Evolutionary conservation across 2,329 filamentous ascomycete species (phyloP).

Genomic region (Xylaria sp.): DNA sequence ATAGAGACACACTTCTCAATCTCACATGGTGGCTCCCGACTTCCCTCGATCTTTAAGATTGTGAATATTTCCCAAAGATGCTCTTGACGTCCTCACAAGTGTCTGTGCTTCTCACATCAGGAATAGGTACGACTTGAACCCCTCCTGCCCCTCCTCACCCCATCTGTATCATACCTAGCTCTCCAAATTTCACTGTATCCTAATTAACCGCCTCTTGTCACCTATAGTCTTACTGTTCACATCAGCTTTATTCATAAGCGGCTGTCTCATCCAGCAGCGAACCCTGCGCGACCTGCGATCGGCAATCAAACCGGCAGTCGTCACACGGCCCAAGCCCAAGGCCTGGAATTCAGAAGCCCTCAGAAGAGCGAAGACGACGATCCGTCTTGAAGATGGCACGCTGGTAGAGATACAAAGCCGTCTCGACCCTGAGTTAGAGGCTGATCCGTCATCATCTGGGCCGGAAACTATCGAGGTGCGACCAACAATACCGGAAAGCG

Average conservation of each 20-base stretch:
- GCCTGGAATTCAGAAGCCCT: slow-evolving; percentile 50
- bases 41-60: not conserved
- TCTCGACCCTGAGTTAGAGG: slow-evolving; percentile 48
- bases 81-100: slow-evolving; percentile 78
- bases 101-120: slow-evolving; percentile 72
- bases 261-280: slow-evolving; percentile 88
- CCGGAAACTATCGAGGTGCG: slow-evolving; percentile 52
- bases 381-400: slow-evolving; percentile 60
- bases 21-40: slow-evolving; percentile 1
- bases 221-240: slow-evolving; percentile 78
- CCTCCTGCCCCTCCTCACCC: not conserved
- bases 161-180: not conserved
- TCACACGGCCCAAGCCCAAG: slow-evolving; percentile 60
- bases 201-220: slow-evolving; percentile 40
- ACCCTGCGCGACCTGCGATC: slow-evolving; percentile 81
- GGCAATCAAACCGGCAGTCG: slow-evolving; percentile 68
- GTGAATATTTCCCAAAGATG: slow-evolving; percentile 48
- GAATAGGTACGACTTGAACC: slow-evolving; percentile 61
- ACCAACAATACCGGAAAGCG: slow-evolving; percentile 42
- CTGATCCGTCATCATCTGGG: slow-evolving; percentile 17
- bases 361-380: slow-evolving; percentile 53
- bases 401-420: slow-evolving; percentile 50
- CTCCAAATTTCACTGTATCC: not conserved
- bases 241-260: slow-evolving; percentile 83
- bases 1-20: not conserved